Evolutionary conservation across 331 rosid genomes (phyloP).

Genomic region (Malus hybrid): DNA sequence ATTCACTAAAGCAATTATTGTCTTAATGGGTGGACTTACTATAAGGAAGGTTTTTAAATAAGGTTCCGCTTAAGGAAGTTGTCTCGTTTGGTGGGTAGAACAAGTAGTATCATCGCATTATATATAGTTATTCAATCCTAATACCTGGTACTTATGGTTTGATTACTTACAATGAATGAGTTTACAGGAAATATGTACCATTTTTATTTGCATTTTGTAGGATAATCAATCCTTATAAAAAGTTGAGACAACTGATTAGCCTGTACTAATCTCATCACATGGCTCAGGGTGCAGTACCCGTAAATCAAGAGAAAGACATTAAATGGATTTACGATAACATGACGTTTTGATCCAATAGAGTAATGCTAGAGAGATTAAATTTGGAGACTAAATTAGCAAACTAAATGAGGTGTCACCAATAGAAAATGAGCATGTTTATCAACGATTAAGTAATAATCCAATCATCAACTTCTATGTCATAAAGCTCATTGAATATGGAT

Average conservation of each 20-base stretch:
- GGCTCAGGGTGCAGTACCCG: neutral
- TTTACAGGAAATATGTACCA: neutral
- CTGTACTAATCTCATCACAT: neutral
- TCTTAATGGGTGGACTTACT: too few species aligned
- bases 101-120: neutral
- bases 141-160: neutral
- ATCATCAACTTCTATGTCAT: neutral
- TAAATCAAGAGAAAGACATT: neutral
- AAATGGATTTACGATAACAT: too few species aligned
- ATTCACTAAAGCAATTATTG: too few species aligned
- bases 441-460: too few species aligned
- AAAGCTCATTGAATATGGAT: neutral
- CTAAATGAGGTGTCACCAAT: too few species aligned
- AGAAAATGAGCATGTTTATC: too few species aligned
- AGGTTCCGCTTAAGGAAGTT: too few species aligned
- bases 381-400: too few species aligned
- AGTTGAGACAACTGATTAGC: neutral
- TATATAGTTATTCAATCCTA: neutral
- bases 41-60: too few species aligned
- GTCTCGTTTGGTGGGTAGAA: neutral
- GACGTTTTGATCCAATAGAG: too few species aligned
- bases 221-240: neutral
- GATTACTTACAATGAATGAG: neutral
- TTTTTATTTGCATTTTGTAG: neutral
- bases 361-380: too few species aligned